Base-by-base conservation (phyloP, 1,284 basidiomycete genomes). In the Rhizopogon hawkerae region DNA sequence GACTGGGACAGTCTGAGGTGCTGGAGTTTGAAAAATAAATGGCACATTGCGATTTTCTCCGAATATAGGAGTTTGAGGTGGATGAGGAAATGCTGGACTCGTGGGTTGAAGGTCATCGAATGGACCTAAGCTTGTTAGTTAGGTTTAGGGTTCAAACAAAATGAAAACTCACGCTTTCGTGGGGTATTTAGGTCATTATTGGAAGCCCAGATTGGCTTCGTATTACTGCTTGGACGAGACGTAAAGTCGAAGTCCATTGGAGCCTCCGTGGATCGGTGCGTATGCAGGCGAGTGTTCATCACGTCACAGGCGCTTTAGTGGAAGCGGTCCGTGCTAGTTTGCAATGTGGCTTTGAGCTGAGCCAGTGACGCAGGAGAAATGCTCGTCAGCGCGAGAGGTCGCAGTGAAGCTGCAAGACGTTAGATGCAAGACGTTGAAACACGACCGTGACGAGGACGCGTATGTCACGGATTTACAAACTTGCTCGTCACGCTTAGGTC, bases 241-340 rank as follows among this genome's bases (percentile, higher is more conserved):
- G 81, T 83, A 59, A 76, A 83, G 56, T 86, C 77, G 64, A 80
- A 89, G 65, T 89, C 87, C 86, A 89, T 89, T 2, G 86, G 86
- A 5, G 81, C 83, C 59, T 88, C 85, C 46, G 71, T 86, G n/a
- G 84, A 84, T 53, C 76, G 67, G 68, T 67, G 48, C 4, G 11
- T 3, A 31, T 42, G 29, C 11, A 37, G 62, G 26, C 53, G 62
- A 52, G 49, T 51, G 59, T 60, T 57, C 67, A 69, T 57, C 60
- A 59, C 35, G 16, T 18, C 24, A 41, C 24, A 16, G 38, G 11
- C 13, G 7, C 13, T 18, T 42, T 18, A 43, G 16, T 7, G 2
- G 16, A 21, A 31, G 39, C 31, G 5, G 8, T 11, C 23, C n/a
- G n/a, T 10, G 24, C 5, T 16, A 31, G 8, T 9, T 2, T 42